Base-by-base conservation (phyloP, 2,329 filamentous ascomycete species). In the Cladosporium velox region DNA sequence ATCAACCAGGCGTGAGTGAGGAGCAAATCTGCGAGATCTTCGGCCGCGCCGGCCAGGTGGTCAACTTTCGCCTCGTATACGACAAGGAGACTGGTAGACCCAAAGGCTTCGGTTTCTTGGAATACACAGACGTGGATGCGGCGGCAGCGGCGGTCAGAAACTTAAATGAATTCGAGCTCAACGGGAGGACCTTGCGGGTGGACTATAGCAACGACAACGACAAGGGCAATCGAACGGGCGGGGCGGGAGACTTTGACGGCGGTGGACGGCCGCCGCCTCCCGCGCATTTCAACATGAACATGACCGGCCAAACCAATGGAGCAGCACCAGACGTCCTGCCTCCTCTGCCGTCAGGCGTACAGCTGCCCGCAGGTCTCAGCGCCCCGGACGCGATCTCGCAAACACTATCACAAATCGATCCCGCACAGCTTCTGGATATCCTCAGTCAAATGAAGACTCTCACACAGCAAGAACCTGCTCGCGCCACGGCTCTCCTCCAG, bases 1-100 rank as follows among this genome's bases (percentile, higher is more conserved):
- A 35, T 30, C 24, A 30, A 28, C 5, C 74, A 97, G 93, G 94
- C 69, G 88, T 97, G 70, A 96, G 93, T 34, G 95, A 99, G 81
- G 93, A 98, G 78, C 91, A 97, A 77, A 97, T 99, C 73, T 90
- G 90, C 76, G 92, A 97, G 72, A 96, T 96, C 68, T 96, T 98
- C 78, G 91, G 89, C 76, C 90, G 91, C 70, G 93, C 91, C 63
- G 95, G 95, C 66, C 91, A 93, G 70, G 94, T 98, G 1, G 85
- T 96, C 67, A 94, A 91, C 77, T 98, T 98, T 78, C 88, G 94
- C 62, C 86, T 98, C 59, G 94, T 98, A 70, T 96, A 97, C 79
- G 96, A 98, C 81, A 91, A 93, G 63, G 94, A 98, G 75, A 97
- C 93, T 2, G 93, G 94, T 51, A 89, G 92, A 65, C 93, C 95